phyloP scores from a whole-genome alignment of 2,329 filamentous ascomycete genomes.

The Neoscytalidium dimidiatum region DNA sequence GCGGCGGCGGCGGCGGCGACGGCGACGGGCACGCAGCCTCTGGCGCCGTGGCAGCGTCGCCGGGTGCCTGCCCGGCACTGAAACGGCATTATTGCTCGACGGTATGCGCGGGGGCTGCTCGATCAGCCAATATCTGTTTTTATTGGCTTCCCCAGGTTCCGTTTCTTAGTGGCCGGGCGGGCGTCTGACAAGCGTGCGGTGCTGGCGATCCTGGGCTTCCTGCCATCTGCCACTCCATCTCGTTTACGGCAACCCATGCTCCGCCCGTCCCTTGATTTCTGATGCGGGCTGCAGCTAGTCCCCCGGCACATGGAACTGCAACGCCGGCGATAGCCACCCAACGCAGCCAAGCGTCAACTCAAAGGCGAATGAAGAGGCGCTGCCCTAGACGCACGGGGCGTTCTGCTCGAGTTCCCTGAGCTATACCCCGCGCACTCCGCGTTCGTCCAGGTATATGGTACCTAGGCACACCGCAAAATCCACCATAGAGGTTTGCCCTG shows the following conservation, averaged over 20 bases:
- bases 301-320: slow-evolving; percentile 19
- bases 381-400: slow-evolving; percentile 17
- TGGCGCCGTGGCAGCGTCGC: neutral
- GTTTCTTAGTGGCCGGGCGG: slow-evolving; percentile 15
- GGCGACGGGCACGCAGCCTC: slow-evolving; percentile 1
- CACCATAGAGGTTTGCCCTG: slow-evolving; percentile 9
- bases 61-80: slow-evolving; percentile 4
- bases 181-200: slow-evolving; percentile 20
- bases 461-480: slow-evolving; percentile 34
- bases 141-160: slow-evolving; percentile 27
- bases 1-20: neutral
- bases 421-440: slow-evolving; percentile 37
- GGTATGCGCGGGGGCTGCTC: slow-evolving; percentile 17
- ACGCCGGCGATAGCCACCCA: slow-evolving; percentile 17
- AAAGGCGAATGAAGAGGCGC: slow-evolving; percentile 13
- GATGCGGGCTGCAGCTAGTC: slow-evolving; percentile 18
- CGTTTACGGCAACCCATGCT: slow-evolving; percentile 21
- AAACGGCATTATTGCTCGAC: slow-evolving; percentile 13
- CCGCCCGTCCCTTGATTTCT: slow-evolving; percentile 20
- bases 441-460: slow-evolving; percentile 38
- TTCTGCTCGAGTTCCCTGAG: slow-evolving; percentile 25
- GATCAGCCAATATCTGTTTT: slow-evolving; percentile 41
- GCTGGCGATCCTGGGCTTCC: slow-evolving; percentile 18
- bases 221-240: slow-evolving; percentile 20
- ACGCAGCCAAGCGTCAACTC: slow-evolving; percentile 20